These are phyloP conservation scores for Schizophyllum commune DNA, from an alignment of 1,284 basidiomycete species.

Conservation along the genomic window DNA sequence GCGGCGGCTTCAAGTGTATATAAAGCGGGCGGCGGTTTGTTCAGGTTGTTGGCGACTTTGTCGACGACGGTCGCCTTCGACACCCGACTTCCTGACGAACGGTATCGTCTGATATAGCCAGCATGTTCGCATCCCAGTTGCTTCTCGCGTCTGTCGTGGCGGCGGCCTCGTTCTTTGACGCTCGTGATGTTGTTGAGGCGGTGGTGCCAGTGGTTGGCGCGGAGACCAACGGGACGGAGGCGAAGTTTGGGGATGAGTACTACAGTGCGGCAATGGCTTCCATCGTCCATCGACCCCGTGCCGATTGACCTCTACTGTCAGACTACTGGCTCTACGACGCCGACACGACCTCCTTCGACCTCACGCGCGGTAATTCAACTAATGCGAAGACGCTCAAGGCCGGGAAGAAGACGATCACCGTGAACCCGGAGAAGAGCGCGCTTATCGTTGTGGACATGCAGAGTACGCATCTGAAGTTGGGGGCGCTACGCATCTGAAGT, in stretches of 20 bases:
- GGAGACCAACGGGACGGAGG: background rate
- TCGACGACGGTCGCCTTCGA: no score
- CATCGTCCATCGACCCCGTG: no score
- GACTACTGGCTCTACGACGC: background rate
- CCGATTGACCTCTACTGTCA: background rate
- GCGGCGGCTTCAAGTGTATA: no score
- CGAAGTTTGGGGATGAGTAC: background rate
- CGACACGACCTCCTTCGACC: background rate
- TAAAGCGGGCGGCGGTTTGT: no score
- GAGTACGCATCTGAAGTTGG: slow-evolving; percentile 48
- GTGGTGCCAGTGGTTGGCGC: no score
- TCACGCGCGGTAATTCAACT: background rate
- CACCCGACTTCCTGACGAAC: no score
- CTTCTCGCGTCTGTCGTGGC: background rate
- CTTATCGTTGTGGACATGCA: slow-evolving; percentile 54
- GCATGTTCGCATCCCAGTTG: background rate
- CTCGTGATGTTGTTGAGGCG: background rate
- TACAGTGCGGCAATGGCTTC: background rate
- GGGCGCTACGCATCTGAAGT: no score
- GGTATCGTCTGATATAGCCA: no score
- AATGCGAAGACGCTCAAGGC: background rate
- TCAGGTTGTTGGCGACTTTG: no score
- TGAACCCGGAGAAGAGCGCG: background rate
- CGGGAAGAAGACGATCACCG: background rate
- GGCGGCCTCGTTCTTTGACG: background rate